Evolutionary conservation across 352 stramenopile genomes (phyloP).

Genomic region (Plasmopara viticola): DNA sequence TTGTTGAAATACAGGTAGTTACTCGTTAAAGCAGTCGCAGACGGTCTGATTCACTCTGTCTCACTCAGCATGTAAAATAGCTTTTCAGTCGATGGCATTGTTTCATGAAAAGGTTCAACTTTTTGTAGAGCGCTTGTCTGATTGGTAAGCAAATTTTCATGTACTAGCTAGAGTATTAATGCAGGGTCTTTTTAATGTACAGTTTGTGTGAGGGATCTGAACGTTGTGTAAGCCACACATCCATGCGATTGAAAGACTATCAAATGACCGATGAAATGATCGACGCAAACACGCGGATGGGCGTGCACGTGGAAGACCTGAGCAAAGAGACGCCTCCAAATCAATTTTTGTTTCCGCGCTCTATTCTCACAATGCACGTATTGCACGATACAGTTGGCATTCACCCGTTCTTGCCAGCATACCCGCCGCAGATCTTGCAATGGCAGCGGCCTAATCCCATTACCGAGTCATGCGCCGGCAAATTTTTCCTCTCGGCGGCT

Average conservation of each 20-base stretch:
- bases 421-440: slow-evolving; percentile 57
- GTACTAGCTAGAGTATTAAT: no score
- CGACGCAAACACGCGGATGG: slow-evolving; percentile 47
- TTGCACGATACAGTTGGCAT: slow-evolving; percentile 47
- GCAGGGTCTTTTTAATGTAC: no score
- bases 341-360: slow-evolving; percentile 73
- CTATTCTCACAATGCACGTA: slow-evolving; percentile 40
- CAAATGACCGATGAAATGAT: slow-evolving; percentile 16
- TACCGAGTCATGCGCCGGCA: slow-evolving; percentile 71
- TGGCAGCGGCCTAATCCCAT: slow-evolving; percentile 67
- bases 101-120: no score
- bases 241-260: neutral
- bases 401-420: slow-evolving; percentile 65
- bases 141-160: no score
- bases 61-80: no score
- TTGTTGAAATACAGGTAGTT: no score
- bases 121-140: no score
- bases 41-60: no score
- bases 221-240: no score
- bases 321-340: slow-evolving; percentile 56
- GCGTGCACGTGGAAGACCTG: slow-evolving; percentile 53
- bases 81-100: no score
- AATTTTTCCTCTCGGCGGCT: slow-evolving; percentile 71
- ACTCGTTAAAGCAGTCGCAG: no score
- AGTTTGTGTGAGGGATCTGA: no score